Conservation (phyloP, 768 basidiomycete species). For the Podaxis mareebaensis region DNA sequence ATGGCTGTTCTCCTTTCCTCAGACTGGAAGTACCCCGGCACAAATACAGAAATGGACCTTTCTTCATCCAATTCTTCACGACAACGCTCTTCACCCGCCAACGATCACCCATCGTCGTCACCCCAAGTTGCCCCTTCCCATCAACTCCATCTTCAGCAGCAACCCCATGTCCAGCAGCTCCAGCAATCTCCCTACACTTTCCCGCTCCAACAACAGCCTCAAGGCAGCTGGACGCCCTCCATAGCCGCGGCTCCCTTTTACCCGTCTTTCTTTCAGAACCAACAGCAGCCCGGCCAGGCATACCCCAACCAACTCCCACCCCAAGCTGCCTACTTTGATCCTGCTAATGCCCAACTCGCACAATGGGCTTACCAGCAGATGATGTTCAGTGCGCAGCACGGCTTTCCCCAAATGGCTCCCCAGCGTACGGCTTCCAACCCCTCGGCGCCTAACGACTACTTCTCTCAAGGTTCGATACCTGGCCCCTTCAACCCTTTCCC, state of each 20-base stretch:
- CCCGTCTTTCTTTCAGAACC: constrained; percentile 76
- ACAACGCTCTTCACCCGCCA: constrained; percentile 59
- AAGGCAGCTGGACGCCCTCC: constrained; percentile 69
- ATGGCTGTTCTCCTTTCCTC: constrained; percentile 81
- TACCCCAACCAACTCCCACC: constrained; percentile 48
- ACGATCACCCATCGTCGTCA: constrained; percentile 39
- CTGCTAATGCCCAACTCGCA: constrained; percentile 71
- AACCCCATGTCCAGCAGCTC: constrained; percentile 24
- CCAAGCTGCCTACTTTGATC: constrained; percentile 72
- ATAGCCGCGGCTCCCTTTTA: constrained; percentile 72
- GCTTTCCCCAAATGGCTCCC: constrained; percentile 45
- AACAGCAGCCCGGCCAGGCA: constrained; percentile 52
- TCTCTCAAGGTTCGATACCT: constrained; percentile 51
- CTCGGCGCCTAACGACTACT: constrained; percentile 50
- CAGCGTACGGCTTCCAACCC: constrained; percentile 42
- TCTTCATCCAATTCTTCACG: constrained; percentile 42
- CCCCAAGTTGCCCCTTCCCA: constrained; percentile 13
- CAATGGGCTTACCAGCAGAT: constrained; percentile 93
- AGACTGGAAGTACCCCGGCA: constrained; percentile 70
- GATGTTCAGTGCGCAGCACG: constrained; percentile 76
- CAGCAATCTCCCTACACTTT: constrained; percentile 57
- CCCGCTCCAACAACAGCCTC: constrained; percentile 70
- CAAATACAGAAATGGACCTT: constrained; percentile 66
- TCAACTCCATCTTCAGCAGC: constrained; percentile 25
- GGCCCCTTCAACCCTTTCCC: constrained; percentile 63